These are phyloP conservation scores for Phytophthora melonis DNA, from an alignment of 352 stramenopile genomes.

Conservation along the genomic window DNA sequence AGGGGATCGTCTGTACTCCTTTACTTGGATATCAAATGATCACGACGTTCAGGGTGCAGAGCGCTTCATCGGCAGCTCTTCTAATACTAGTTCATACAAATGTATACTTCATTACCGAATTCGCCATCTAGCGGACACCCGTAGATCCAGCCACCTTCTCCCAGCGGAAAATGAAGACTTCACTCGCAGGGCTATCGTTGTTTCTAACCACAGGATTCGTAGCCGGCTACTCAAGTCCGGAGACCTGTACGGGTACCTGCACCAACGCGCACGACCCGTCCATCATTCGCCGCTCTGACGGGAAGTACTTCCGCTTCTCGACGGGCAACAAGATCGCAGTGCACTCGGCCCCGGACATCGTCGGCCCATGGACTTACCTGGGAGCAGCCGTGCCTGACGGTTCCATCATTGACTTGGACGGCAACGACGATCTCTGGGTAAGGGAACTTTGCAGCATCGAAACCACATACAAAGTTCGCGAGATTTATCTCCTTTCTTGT, in stretches of 20 bases:
- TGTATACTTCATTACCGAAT: constrained; percentile 11
- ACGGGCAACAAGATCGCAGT: constrained; percentile 63
- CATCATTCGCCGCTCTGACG: constrained; percentile 56
- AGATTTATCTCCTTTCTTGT: neutral
- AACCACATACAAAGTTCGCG: neutral
- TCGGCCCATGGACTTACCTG: constrained; percentile 55
- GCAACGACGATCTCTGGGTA: constrained; percentile 60
- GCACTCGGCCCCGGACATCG: constrained; percentile 51
- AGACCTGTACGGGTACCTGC: constrained; percentile 37
- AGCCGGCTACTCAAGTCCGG: constrained; percentile 30
- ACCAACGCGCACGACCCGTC: constrained; percentile 61
- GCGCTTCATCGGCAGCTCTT: too few relatives aligned
- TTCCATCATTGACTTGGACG: constrained; percentile 55
- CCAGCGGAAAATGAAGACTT: constrained; percentile 13
- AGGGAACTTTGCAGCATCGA: neutral
- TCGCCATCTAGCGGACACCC: constrained; percentile 8
- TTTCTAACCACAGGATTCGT: constrained; percentile 19
- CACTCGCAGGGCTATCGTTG: constrained; percentile 15
- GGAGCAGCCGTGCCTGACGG: constrained; percentile 49
- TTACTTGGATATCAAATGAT: constrained; percentile 29
- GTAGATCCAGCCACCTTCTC: neutral
- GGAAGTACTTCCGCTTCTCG: constrained; percentile 68
- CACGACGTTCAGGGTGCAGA: neutral
- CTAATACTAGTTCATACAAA: too few relatives aligned
- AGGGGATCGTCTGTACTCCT: too few relatives aligned